Evolutionary conservation across 78 protist species (phyloP), one percentile per base, ranked within the genome.

Genomic region (Monocercomonoides exilis): DNA sequence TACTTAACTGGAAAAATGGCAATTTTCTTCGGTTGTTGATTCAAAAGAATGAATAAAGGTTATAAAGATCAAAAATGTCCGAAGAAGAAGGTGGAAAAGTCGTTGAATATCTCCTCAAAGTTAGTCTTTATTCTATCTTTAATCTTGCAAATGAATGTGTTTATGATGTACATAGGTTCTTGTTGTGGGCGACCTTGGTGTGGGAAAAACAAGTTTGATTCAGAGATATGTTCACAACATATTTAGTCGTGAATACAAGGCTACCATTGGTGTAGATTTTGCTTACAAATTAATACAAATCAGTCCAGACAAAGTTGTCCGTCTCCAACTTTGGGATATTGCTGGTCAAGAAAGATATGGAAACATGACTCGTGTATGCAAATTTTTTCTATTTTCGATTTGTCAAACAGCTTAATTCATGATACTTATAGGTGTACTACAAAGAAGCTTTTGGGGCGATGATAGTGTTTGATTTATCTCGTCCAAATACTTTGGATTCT

Each of bases 271-370:
- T 29, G 88, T 86, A 33, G 88, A 86, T 36, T 86, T 86, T 86
- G 88, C 88, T 5, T 79, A 77, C 5, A 86, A 86, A 36, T 43
- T 86, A 33, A 46, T 86, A 4, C 77, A 43, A 33, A 81, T 86
- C 81, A 46, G 81, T 36, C 35, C 45, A 36, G 6, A 86, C n/a
- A 32, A 43, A n/a, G 80, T 46, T 11, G 88, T 86, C 34, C 77
- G 88, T n/a, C 4, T 86, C 43, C 88, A 86, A 36, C 81, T 86
- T 77, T 86, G 88, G 88, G 88, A 86, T 70, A 86, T 86, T 86
- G 88, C 88, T 34, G 88, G 88, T 46, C 88, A 86, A 70, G 88
- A 86, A 36, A 32, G 88, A 41, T 86, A 86, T 41, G 88, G 88
- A 32, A 86, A 86, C 77, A 86, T 86, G 88, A 86, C 88, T 29